phyloP scores from a whole-genome alignment of 2,329 filamentous ascomycete species.

The Keithomyces neogunnii region DNA sequence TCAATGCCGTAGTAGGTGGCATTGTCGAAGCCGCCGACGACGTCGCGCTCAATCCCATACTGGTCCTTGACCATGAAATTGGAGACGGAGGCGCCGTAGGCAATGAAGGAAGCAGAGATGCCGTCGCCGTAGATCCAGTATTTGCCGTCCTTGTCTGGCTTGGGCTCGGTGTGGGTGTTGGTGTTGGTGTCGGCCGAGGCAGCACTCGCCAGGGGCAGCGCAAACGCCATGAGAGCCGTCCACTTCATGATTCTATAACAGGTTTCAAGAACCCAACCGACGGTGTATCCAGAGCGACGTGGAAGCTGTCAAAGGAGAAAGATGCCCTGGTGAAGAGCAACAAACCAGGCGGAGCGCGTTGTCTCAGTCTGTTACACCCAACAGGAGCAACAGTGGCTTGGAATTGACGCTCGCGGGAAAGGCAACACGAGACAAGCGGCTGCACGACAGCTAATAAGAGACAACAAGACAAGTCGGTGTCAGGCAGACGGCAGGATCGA shows the following conservation, averaged over 20 bases:
- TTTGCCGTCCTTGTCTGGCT: constrained; percentile 53
- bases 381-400: no score
- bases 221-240: constrained; percentile 10
- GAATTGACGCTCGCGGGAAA: no score
- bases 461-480: not conserved
- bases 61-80: constrained; percentile 64
- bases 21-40: constrained; percentile 70
- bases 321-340: not conserved
- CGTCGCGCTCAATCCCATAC: constrained; percentile 58
- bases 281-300: not conserved
- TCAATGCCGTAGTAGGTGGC: constrained; percentile 61
- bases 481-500: not conserved
- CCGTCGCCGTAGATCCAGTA: constrained; percentile 62
- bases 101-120: constrained; percentile 61
- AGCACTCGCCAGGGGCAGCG: constrained; percentile 11
- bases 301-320: not conserved
- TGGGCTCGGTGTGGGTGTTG: constrained; percentile 10
- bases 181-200: constrained; percentile 1
- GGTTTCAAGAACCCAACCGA: not conserved
- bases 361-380: not conserved
- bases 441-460: not conserved
- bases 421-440: not conserved
- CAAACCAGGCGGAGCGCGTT: not conserved
- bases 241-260: constrained; percentile 13
- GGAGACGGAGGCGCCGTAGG: constrained; percentile 66